Evolutionary conservation across 2,329 filamentous ascomycete genomes (phyloP).

Genomic region (Sporothrix brunneoviolacea): DNA sequence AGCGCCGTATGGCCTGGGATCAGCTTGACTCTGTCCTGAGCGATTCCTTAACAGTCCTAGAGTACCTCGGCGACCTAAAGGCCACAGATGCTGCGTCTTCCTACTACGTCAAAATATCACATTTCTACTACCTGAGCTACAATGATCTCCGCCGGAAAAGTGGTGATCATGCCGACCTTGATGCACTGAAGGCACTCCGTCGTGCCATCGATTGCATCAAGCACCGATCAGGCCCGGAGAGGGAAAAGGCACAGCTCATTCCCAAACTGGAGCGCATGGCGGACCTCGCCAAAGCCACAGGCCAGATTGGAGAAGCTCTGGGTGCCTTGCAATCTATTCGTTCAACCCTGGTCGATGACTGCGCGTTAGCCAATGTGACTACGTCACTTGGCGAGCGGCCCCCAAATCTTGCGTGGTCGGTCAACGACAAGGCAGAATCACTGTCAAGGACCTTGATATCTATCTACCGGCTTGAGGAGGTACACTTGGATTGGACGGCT

Average conservation of each 20-base stretch:
- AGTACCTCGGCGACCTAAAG: slow-evolving; percentile 40
- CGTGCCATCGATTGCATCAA: slow-evolving; percentile 59
- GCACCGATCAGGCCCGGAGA: slow-evolving; percentile 46
- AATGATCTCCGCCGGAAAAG: slow-evolving; percentile 41
- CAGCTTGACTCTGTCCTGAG: slow-evolving; percentile 49
- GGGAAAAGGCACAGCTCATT: slow-evolving; percentile 51
- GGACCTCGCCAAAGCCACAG: slow-evolving; percentile 49
- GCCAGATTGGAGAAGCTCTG: slow-evolving; percentile 50
- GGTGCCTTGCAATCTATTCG: slow-evolving; percentile 55
- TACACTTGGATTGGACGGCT: slow-evolving; percentile 50
- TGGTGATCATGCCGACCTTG: slow-evolving; percentile 33
- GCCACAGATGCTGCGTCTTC: slow-evolving; percentile 23
- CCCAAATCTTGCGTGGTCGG: slow-evolving; percentile 47
- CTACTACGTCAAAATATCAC: slow-evolving; percentile 61
- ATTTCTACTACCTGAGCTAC: slow-evolving; percentile 62
- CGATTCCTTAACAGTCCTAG: slow-evolving; percentile 48
- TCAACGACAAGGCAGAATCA: slow-evolving; percentile 40
- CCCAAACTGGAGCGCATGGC: slow-evolving; percentile 62
- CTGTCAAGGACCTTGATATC: slow-evolving; percentile 54
- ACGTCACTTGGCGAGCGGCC: slow-evolving; percentile 42
- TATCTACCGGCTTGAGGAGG: slow-evolving; percentile 52
- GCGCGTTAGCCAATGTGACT: slow-evolving; percentile 49
- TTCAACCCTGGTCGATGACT: slow-evolving; percentile 52
- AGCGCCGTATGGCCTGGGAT: slow-evolving; percentile 45
- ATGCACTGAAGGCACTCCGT: slow-evolving; percentile 50